Conservation (phyloP, 2,329 filamentous ascomycete species). For the Metarhizium anisopliae region DNA sequence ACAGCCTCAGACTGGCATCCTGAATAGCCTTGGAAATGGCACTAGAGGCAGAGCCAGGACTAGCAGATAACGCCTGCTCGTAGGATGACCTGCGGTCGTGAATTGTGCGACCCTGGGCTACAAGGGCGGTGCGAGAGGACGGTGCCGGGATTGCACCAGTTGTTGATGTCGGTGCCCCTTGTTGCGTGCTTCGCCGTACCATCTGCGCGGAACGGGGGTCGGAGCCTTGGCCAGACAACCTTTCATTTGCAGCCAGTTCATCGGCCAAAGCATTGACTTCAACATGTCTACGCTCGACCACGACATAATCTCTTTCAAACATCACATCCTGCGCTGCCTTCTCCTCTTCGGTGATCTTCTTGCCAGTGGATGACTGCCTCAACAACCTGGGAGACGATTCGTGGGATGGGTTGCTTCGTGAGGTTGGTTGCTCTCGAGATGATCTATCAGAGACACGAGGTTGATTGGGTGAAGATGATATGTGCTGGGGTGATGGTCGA, state of each 20-base stretch:
- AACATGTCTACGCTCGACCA: conserved; percentile 90
- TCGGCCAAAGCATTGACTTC: conserved; percentile 97
- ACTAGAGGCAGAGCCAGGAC: conserved; percentile 67
- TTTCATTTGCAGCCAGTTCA: conserved; percentile 79
- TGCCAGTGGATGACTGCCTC: conserved; percentile 14
- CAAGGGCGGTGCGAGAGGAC: conserved; percentile 63
- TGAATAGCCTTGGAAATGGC: conserved; percentile 93
- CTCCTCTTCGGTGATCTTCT: conserved; percentile 49
- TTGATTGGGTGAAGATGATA: conserved; percentile 39
- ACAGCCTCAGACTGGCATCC: conserved; percentile 71
- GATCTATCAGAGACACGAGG: conserved; percentile 19
- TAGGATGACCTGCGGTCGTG: conserved; percentile 74
- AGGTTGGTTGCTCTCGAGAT: conserved; percentile 21
- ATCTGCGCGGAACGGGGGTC: conserved; percentile 54
- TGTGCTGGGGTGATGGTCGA: conserved; percentile 35
- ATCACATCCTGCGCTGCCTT: conserved; percentile 77
- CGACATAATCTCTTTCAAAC: conserved; percentile 87
- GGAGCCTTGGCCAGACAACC: conserved; percentile 39
- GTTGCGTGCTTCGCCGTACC: conserved; percentile 68
- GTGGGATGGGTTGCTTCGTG: conserved; percentile 18
- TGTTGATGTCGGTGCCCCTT: conserved; percentile 59
- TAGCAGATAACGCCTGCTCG: conserved; percentile 63
- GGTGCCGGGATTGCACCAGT: conserved; percentile 62
- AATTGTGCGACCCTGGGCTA: conserved; percentile 58
- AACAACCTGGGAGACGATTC: conserved; percentile 9